Evolutionary conservation across 2,329 filamentous ascomycete species (phyloP), one percentile per base, ranked within the genome.

Genomic region (Thielaviopsis ethacetica): DNA sequence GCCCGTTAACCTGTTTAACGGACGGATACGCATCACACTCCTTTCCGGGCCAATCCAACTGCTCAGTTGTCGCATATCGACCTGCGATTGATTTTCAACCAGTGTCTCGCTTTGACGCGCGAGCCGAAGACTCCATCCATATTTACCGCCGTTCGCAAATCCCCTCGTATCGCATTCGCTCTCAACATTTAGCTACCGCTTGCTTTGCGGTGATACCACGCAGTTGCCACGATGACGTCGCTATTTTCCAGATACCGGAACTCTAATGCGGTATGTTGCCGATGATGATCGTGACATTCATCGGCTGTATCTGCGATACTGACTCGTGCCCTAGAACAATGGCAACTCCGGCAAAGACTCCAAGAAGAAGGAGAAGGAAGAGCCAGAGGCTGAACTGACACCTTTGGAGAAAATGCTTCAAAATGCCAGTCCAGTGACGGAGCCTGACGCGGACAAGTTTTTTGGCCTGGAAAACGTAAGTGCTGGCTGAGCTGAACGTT

Each of bases 401-500:
- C 81, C 82, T 2, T 65, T 85, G 60, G 79, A 84, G 66, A 84
- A 89, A 75, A 86, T 94, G 77, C 78, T 98, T 34, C 80, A 83
- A 65, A 85, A 88, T 71, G 83, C 88, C 61, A 91, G 90, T 3
- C 83, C 91, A 2, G 74, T 94, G 64, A 83, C 89, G 67, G 76
- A 80, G 65, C 91, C 97, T 72, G 93, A 93, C 58, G 95, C 88
- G 69, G 93, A 97, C 75, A 95, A 95, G 75, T 98, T 95, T 75
- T 97, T 94, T 73, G 93, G 93, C 17, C 85, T 97, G 70, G 93
- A 98, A 73, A 98, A 98, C 74, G 91, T 97, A 78, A 73, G 88
- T 76, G 19, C 56, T 10, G 21, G 17, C 27, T 34, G 26, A 13
- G 17, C 27, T 34, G 26, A 13, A 53, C 24, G 15, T 15, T 44